Conservation (phyloP, 1,284 basidiomycete genomes). For the Xerocomus cyaneibrunnescens region DNA sequence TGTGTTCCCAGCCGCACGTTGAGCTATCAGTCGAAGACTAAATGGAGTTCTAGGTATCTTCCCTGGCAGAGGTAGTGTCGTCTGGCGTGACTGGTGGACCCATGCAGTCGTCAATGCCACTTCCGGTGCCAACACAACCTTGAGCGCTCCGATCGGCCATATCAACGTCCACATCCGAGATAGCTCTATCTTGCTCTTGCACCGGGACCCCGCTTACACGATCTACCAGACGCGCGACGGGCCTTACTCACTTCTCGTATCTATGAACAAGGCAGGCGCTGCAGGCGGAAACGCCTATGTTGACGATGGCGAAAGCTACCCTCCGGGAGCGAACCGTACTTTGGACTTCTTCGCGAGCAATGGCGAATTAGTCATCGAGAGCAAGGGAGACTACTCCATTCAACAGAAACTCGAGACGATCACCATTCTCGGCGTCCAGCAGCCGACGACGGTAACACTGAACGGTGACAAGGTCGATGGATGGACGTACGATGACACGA, state of each 20-base stretch:
- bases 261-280: constrained; percentile 39
- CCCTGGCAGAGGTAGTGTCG: constrained; percentile 52
- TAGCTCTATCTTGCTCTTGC: constrained; percentile 44
- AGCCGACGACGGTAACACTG: constrained; percentile 37
- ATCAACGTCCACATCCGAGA: constrained; percentile 64
- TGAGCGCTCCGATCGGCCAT: constrained; percentile 55
- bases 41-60: constrained; percentile 44
- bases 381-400: constrained; percentile 44
- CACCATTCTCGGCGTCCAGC: constrained; percentile 48
- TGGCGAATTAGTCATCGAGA: constrained; percentile 37
- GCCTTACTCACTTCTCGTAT: constrained; percentile 46
- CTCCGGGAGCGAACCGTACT: constrained; percentile 48
- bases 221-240: constrained; percentile 44
- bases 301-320: constrained; percentile 53
- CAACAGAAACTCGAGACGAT: constrained; percentile 44
- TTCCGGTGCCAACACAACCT: constrained; percentile 36
- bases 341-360: constrained; percentile 41
- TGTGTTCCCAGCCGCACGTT: constrained; percentile 1
- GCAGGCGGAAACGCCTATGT: constrained; percentile 51
- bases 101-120: constrained; percentile 48
- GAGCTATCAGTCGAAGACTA: not conserved
- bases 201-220: constrained; percentile 48
- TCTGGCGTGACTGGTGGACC: constrained; percentile 76
- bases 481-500: constrained; percentile 38
- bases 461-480: constrained; percentile 28